Evolutionary conservation across 306 rosid species (phyloP).

Genomic region (Ormosia semicastrata): DNA sequence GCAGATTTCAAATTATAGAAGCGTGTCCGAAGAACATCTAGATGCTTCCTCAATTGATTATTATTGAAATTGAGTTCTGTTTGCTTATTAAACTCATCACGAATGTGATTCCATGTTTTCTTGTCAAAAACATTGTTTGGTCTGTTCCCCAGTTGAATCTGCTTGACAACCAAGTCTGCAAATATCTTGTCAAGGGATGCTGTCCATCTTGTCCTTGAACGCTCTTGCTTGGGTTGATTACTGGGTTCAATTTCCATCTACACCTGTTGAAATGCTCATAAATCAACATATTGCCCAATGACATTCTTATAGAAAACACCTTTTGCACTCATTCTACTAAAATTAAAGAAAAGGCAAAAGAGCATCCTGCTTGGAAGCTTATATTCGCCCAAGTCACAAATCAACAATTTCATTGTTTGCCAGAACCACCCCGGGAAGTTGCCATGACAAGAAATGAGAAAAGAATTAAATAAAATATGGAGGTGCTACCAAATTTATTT

Average conservation of each 20-base stretch:
- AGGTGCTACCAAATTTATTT: neutral
- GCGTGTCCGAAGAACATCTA: conserved; percentile 85
- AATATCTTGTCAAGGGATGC: conserved; percentile 83
- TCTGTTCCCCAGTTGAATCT: conserved; percentile 77
- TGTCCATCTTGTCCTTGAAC: conserved; percentile 95
- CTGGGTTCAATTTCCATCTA: conserved; percentile 62
- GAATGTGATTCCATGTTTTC: conserved; percentile 81
- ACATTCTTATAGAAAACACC: neutral
- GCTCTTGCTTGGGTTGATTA: conserved; percentile 69
- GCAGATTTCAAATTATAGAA: conserved; percentile 64
- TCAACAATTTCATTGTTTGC: neutral
- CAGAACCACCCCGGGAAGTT: neutral
- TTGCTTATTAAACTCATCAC: conserved; percentile 73
- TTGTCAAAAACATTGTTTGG: conserved; percentile 83
- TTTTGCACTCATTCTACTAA: neutral
- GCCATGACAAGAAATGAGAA: neutral
- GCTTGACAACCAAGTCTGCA: conserved; percentile 81
- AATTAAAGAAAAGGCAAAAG: neutral
- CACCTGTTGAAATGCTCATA: conserved; percentile 23
- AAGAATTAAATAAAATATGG: neutral
- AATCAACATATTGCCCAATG: conserved; percentile 4
- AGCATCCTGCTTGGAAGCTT: conserved; percentile 3
- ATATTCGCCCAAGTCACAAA: neutral
- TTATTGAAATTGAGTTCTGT: conserved; percentile 86
- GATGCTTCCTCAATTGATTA: conserved; percentile 88